Evolutionary conservation across 306 rosid genomes (phyloP).

Genomic region (Acmispon strigosus): DNA sequence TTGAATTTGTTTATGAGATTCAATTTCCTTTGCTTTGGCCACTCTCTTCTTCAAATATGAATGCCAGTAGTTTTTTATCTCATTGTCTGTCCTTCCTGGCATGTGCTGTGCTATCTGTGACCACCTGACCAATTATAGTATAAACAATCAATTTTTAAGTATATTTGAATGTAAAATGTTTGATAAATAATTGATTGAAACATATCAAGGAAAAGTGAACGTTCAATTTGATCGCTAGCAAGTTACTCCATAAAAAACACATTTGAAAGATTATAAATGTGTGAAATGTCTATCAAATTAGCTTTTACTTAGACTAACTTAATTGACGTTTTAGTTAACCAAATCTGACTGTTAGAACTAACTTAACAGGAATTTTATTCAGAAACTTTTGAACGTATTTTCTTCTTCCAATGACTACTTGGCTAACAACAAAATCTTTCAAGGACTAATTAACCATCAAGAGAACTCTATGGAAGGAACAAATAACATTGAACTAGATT

Average conservation of each 20-base stretch:
- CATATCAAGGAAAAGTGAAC: background rate
- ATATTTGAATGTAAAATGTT: background rate
- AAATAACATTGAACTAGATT: background rate
- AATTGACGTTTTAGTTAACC: too few species aligned
- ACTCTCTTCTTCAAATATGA: conserved; percentile 86
- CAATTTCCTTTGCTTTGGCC: conserved; percentile 46
- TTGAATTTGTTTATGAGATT: conserved; percentile 32
- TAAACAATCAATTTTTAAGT: background rate
- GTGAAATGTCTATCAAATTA: too few species aligned
- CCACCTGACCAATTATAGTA: conserved; percentile 52
- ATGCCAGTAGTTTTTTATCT: conserved; percentile 91
- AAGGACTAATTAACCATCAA: too few species aligned
- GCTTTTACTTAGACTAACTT: too few species aligned
- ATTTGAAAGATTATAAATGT: too few species aligned
- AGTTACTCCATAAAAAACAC: too few species aligned
- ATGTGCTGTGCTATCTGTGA: conserved; percentile 88
- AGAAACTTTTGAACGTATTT: too few species aligned
- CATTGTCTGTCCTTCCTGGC: conserved; percentile 93
- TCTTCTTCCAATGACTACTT: too few species aligned
- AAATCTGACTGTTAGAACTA: too few species aligned
- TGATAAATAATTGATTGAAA: background rate
- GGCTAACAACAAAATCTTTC: too few species aligned
- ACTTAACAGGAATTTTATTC: too few species aligned
- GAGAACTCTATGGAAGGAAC: background rate
- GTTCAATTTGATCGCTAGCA: too few species aligned